phyloP scores from a whole-genome alignment of 1,139 yeast species.

The Lodderomyces theae region DNA sequence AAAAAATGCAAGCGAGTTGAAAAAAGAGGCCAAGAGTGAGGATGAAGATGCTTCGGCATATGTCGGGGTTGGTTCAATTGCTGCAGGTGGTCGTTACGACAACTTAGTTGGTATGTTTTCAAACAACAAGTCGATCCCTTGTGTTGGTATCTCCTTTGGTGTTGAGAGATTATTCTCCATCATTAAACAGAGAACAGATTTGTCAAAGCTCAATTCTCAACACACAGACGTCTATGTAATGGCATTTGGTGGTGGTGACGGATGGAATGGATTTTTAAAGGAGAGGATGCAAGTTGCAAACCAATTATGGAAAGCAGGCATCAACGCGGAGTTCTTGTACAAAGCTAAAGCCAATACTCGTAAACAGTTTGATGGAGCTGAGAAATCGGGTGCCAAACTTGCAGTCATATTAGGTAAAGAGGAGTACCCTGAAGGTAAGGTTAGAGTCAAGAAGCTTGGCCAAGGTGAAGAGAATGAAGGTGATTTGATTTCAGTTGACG shows the following conservation, averaged over 20 bases:
- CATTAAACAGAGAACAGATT: conserved; percentile 71
- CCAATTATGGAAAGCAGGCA: conserved; percentile 80
- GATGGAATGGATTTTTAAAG: conserved; percentile 86
- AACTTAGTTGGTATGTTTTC: conserved; percentile 96
- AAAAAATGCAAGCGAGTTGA: conserved; percentile 62
- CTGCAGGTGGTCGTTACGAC: conserved; percentile 98
- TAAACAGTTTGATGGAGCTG: conserved; percentile 97
- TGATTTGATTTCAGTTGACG: conserved; percentile 61
- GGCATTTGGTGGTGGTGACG: conserved; percentile 98
- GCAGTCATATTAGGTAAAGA: conserved; percentile 96
- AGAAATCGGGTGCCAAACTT: conserved; percentile 83
- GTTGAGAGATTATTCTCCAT: conserved; percentile 91
- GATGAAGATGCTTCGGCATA: conserved; percentile 94
- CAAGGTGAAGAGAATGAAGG: conserved; percentile 89
- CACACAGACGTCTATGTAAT: conserved; percentile 90
- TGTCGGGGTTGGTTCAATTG: conserved; percentile 97
- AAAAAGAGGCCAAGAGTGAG: conserved; percentile 47
- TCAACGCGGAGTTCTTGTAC: conserved; percentile 86
- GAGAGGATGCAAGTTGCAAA: conserved; percentile 89
- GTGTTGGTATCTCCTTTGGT: conserved; percentile 96
- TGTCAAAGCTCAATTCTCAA: conserved; percentile 65
- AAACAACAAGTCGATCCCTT: conserved; percentile 88
- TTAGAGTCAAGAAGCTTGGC: conserved; percentile 84
- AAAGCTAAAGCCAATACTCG: conserved; percentile 91
- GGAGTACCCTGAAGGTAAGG: conserved; percentile 75